Conservation (phyloP, 2,329 filamentous ascomycete species). For the Aspergillus calidoustus region DNA sequence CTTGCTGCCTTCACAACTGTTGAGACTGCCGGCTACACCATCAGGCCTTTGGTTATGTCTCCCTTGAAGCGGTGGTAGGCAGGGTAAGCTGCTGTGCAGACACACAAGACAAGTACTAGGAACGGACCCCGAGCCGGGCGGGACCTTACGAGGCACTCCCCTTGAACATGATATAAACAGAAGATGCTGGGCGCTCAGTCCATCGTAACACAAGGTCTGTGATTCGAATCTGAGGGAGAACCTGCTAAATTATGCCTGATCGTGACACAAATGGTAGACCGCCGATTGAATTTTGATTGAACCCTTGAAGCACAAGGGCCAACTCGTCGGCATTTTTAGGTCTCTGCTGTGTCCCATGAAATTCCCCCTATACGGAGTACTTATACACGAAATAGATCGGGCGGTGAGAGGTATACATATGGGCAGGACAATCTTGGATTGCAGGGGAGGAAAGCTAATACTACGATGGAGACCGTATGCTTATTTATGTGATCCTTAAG, state of each 20-base stretch:
- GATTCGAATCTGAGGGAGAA: not conserved
- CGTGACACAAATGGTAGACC: constrained; percentile 1
- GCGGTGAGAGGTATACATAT: not conserved
- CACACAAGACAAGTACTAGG: not conserved
- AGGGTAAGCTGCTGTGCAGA: not conserved
- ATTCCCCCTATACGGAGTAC: not conserved
- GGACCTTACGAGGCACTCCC: not conserved
- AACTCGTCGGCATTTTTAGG: not conserved
- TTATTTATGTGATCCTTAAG: not conserved
- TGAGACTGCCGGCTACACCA: no score
- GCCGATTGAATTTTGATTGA: not conserved
- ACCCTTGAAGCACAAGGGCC: not conserved
- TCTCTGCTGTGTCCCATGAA: not conserved
- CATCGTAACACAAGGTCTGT: not conserved
- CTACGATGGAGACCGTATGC: not conserved
- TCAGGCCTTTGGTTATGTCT: no score
- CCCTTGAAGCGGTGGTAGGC: not conserved
- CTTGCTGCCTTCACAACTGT: no score
- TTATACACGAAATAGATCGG: not conserved
- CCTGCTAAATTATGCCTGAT: constrained; percentile 4
- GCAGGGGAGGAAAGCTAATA: no score
- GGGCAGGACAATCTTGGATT: no score
- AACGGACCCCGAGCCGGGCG: not conserved
- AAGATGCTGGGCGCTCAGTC: not conserved
- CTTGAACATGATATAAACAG: not conserved